Percentiles rank a stretch among this genome's conserved stretches.
Evolutionary conservation across 176 grass and related monocot species (phyloP).

Genomic region (Leersia perrieri): DNA sequence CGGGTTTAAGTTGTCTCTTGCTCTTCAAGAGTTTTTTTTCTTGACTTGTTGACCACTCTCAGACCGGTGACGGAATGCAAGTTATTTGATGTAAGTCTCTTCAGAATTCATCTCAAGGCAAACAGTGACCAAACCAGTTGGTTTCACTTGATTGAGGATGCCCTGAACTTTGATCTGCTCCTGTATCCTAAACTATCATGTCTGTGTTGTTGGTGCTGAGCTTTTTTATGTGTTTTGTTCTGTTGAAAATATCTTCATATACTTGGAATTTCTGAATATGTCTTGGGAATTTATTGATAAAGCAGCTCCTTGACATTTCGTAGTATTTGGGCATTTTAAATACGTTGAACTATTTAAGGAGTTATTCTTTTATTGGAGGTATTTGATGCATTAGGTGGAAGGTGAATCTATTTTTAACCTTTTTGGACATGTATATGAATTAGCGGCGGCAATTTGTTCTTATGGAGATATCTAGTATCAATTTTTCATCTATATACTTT

Average conservation of each 20-base stretch:
- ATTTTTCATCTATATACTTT: background rate
- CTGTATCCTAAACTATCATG: conserved; percentile 64
- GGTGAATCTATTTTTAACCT: conserved; percentile 48
- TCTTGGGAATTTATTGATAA: conserved; percentile 33
- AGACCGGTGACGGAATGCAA: conserved; percentile 37
- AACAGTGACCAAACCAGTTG: conserved; percentile 38
- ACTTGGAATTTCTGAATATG: conserved; percentile 16
- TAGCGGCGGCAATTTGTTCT: background rate
- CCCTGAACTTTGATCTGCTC: conserved; percentile 42
- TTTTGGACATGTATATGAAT: conserved; percentile 9
- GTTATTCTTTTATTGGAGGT: conserved; percentile 40
- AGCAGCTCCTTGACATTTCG: conserved; percentile 64
- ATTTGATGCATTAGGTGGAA: conserved; percentile 56
- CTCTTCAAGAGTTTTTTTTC: conserved; percentile 40
- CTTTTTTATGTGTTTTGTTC: conserved; percentile 3
- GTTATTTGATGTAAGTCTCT: conserved; percentile 41
- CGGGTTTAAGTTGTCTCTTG: conserved; percentile 25
- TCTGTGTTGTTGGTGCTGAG: conserved; percentile 16
- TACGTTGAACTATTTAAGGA: conserved; percentile 34
- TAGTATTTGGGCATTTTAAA: conserved; percentile 48
- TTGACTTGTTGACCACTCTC: conserved; percentile 34
- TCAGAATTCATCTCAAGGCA: conserved; percentile 49
- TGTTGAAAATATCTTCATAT: conserved; percentile 12
- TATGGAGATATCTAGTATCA: background rate
- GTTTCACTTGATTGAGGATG: conserved; percentile 46